Percentiles rank a stretch among this genome's conserved stretches.
phyloP scores from a whole-genome alignment of 208 protist species.

The Acanthamoeba royreba region DNA sequence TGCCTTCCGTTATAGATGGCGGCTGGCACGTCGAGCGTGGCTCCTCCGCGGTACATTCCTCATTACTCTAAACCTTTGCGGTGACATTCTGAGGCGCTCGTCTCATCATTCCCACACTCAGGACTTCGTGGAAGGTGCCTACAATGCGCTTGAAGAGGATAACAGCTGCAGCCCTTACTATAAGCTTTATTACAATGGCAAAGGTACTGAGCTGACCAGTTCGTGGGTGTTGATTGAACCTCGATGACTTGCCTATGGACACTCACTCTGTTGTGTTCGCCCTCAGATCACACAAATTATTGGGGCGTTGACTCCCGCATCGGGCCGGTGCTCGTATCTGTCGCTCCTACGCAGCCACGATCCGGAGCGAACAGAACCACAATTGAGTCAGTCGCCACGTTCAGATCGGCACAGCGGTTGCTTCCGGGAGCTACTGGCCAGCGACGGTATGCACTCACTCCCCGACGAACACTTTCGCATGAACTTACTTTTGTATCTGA shows the following conservation, averaged over 20 bases:
- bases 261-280: background rate
- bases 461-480: too few relatives aligned
- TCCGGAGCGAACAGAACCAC: background rate
- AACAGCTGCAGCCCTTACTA: background rate
- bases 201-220: background rate
- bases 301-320: background rate
- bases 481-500: background rate
- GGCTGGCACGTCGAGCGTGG: background rate
- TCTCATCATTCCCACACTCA: background rate
- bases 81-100: background rate
- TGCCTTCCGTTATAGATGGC: background rate
- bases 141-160: conserved; percentile 30
- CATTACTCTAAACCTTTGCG: background rate
- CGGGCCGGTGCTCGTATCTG: background rate
- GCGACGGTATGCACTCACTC: too few relatives aligned
- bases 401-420: too few relatives aligned
- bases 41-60: background rate
- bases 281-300: conserved; percentile 8
- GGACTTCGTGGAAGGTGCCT: background rate
- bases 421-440: too few relatives aligned
- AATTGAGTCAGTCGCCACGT: background rate
- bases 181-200: background rate
- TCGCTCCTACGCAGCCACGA: background rate
- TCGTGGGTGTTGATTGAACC: background rate
- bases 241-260: background rate